Conservation (phyloP, 2,329 filamentous ascomycete genomes). For the Phialemoniopsis sp. region DNA sequence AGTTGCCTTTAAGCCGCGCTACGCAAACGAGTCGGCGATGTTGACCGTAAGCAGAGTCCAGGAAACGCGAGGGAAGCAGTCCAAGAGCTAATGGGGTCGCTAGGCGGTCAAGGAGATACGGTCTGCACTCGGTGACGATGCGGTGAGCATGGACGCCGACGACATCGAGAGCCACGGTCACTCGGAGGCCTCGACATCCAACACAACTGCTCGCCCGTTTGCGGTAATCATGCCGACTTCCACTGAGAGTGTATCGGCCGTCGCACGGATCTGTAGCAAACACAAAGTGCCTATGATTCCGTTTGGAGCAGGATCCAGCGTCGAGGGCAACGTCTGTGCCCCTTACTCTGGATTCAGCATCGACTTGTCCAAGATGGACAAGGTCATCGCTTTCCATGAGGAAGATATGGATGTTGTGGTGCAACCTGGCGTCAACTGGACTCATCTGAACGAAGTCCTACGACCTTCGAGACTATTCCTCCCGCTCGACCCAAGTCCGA, state of each 20-base stretch:
- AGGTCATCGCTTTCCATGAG: constrained; percentile 58
- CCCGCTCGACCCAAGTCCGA: constrained; percentile 65
- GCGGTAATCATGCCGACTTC: constrained; percentile 61
- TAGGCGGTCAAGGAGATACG: constrained; percentile 54
- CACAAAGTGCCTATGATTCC: constrained; percentile 67
- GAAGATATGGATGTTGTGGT: constrained; percentile 70
- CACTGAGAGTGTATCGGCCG: constrained; percentile 60
- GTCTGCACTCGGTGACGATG: constrained; percentile 47
- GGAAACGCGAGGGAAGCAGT: no score
- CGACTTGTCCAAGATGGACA: constrained; percentile 66
- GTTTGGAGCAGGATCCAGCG: constrained; percentile 66
- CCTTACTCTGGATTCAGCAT: constrained; percentile 66
- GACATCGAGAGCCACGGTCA: constrained; percentile 61
- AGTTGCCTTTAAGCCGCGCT: no score
- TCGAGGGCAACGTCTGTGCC: constrained; percentile 69
- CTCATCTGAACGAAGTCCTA: constrained; percentile 61
- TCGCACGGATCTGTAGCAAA: constrained; percentile 59
- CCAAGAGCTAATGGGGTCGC: no score
- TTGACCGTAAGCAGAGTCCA: no score
- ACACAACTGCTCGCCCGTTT: constrained; percentile 58
- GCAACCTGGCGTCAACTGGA: constrained; percentile 66
- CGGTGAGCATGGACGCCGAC: constrained; percentile 60
- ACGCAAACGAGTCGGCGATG: no score
- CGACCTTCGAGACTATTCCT: constrained; percentile 61
- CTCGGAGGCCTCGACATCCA: constrained; percentile 68